These are phyloP conservation scores for Amanita rimosa DNA, from an alignment of 768 basidiomycete genomes.

Conservation along the genomic window DNA sequence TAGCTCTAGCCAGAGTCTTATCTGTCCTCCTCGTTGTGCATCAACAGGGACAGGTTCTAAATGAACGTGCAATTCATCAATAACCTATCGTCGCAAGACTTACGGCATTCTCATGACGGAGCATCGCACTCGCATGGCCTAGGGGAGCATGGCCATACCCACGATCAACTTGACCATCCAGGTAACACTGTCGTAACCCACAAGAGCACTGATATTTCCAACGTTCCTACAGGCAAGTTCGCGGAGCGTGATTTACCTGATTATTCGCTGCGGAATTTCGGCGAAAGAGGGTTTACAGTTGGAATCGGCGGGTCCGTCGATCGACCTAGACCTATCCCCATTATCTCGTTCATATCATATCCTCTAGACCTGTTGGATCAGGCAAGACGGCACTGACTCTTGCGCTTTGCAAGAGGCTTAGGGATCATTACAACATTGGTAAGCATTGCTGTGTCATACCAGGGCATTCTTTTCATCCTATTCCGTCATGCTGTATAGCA, in stretches of 20 bases:
- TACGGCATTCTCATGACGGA: conserved; percentile 46
- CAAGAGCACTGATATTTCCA: background rate
- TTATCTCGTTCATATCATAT: background rate
- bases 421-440: conserved; percentile 90
- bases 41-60: background rate
- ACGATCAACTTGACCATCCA: conserved; percentile 85
- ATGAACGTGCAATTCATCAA: conserved; percentile 75
- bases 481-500: conserved; percentile 32
- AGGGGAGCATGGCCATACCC: conserved; percentile 89
- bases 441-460: conserved; percentile 12
- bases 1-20: no score
- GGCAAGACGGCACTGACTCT: conserved; percentile 95
- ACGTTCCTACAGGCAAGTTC: conserved; percentile 61
- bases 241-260: conserved; percentile 89
- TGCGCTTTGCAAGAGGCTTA: conserved; percentile 72
- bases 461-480: background rate
- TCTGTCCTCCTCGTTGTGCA: background rate
- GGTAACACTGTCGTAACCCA: conserved; percentile 33
- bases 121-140: conserved; percentile 38
- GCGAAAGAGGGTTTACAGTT: conserved; percentile 90
- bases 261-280: conserved; percentile 73
- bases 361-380: conserved; percentile 85
- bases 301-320: conserved; percentile 88
- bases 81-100: conserved; percentile 33
- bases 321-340: background rate